Conservation (phyloP, 1,139 yeast species). For the Wickerhamomyces sp. region DNA sequence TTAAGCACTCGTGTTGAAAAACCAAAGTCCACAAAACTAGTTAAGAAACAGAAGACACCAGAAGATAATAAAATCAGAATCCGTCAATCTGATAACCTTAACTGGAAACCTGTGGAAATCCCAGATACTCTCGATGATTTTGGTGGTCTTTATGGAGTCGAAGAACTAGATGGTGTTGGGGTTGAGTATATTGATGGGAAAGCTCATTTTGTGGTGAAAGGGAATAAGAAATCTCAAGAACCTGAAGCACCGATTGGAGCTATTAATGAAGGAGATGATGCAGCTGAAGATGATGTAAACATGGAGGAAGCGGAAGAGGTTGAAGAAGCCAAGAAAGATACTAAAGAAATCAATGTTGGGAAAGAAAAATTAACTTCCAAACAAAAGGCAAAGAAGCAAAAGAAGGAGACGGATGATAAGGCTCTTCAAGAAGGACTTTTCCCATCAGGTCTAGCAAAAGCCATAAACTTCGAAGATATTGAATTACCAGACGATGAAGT, state of each 20-base stretch:
- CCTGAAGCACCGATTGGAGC: constrained; percentile 5
- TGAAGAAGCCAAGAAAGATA: constrained; percentile 6
- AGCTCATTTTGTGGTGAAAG: constrained; percentile 55
- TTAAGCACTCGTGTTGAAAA: background rate
- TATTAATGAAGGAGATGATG: constrained; percentile 12
- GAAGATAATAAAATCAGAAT: constrained; percentile 19
- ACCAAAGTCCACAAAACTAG: background rate
- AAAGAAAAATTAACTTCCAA: constrained; percentile 12
- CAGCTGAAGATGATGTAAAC: constrained; percentile 6
- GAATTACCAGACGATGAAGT: constrained; percentile 25
- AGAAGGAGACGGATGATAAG: constrained; percentile 5
- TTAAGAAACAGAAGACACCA: background rate
- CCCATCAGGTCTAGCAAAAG: constrained; percentile 1
- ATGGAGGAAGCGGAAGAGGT: constrained; percentile 6
- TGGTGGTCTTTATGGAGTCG: constrained; percentile 87
- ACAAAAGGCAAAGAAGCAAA: constrained; percentile 9
- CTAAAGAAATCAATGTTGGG: constrained; percentile 31
- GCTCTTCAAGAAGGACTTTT: background rate
- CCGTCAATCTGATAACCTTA: constrained; percentile 40
- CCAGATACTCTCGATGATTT: constrained; percentile 83
- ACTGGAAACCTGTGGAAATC: constrained; percentile 79
- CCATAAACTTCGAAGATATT: constrained; percentile 17
- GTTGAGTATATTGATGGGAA: constrained; percentile 64
- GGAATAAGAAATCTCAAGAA: constrained; percentile 25
- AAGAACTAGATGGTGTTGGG: constrained; percentile 90